Evolutionary conservation across 2,329 filamentous ascomycete genomes (phyloP).

Genomic region (Scedosporium boydii): DNA sequence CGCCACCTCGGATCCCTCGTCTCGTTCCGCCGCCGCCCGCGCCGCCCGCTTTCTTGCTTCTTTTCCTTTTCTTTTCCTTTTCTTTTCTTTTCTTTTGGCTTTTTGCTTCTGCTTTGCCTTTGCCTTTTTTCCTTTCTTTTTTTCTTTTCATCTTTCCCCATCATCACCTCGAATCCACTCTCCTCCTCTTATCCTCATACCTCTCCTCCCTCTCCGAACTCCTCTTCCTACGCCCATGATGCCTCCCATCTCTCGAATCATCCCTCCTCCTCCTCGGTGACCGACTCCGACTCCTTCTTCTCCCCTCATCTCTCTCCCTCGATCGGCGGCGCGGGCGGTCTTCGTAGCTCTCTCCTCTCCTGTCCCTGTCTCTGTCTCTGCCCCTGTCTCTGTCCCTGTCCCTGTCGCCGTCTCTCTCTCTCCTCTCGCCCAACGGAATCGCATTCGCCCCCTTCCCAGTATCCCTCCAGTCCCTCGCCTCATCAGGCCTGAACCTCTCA

Average conservation of each 20-base stretch:
- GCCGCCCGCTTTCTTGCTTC: no score
- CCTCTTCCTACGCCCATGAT: conserved; percentile 43
- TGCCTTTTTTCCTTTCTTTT: no score
- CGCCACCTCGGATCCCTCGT: no score
- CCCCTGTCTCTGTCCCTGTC: conserved; percentile 31
- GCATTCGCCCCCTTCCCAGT: conserved; percentile 59
- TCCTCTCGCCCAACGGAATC: conserved; percentile 57
- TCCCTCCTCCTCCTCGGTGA: conserved; percentile 37
- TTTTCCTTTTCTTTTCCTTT: no score
- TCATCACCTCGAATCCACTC: conserved; percentile 26
- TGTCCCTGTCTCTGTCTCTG: conserved; percentile 20
- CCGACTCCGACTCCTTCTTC: conserved; percentile 12
- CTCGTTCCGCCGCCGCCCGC: no score
- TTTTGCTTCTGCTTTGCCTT: no score
- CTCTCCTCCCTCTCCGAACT: conserved; percentile 47
- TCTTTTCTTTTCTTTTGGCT: no score
- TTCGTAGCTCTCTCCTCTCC: not conserved
- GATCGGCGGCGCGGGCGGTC: not conserved
- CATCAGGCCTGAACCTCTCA: conserved; percentile 60
- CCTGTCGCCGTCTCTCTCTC: conserved; percentile 22
- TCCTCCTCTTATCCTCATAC: conserved; percentile 48
- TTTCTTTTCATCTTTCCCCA: no score
- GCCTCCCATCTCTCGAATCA: conserved; percentile 6
- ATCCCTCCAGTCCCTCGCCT: conserved; percentile 32
- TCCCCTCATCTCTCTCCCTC: not conserved